Evolutionary conservation across 1,284 basidiomycete species (phyloP).

Genomic region (Malassezia dermatis): DNA sequence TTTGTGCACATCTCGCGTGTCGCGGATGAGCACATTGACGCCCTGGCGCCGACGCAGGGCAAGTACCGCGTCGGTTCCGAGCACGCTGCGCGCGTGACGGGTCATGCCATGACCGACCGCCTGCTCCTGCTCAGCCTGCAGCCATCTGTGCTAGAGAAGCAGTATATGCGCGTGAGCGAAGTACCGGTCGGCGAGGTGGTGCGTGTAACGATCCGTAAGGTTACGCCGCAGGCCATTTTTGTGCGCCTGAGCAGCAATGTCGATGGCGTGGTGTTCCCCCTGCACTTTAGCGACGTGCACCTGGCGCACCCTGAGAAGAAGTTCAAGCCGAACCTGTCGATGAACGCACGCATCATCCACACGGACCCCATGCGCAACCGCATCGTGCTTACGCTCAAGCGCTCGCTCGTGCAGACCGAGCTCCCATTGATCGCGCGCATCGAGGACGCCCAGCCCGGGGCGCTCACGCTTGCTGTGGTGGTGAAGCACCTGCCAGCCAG

Average conservation of each 20-base stretch:
- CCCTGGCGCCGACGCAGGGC: constrained; percentile 55
- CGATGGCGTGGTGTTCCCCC: constrained; percentile 85
- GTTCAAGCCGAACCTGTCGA: constrained; percentile 70
- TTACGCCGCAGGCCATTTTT: constrained; percentile 36
- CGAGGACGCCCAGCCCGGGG: constrained; percentile 59
- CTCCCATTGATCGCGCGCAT: constrained; percentile 57
- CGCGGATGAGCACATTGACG: constrained; percentile 76
- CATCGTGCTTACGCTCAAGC: constrained; percentile 81
- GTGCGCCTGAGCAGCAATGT: constrained; percentile 39
- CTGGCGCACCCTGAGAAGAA: constrained; percentile 63
- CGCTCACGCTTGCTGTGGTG: constrained; percentile 71
- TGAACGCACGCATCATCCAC: constrained; percentile 81
- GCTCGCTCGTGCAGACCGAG: constrained; percentile 69
- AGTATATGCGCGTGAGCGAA: constrained; percentile 74
- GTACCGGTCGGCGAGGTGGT: constrained; percentile 50
- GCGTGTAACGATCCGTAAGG: constrained; percentile 31
- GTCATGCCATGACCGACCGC: constrained; percentile 77
- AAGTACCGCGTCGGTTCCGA: constrained; percentile 29
- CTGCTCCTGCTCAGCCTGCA: constrained; percentile 76
- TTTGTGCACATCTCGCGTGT: constrained; percentile 66
- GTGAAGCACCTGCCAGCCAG: constrained; percentile 45
- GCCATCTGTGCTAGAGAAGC: constrained; percentile 70
- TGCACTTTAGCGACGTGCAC: constrained; percentile 75
- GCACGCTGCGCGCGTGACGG: constrained; percentile 80
- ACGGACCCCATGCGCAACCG: constrained; percentile 73